Evolutionary conservation across 306 rosid genomes (phyloP), one percentile per base, ranked within the genome.

Genomic region (Cucurbita pepo): DNA sequence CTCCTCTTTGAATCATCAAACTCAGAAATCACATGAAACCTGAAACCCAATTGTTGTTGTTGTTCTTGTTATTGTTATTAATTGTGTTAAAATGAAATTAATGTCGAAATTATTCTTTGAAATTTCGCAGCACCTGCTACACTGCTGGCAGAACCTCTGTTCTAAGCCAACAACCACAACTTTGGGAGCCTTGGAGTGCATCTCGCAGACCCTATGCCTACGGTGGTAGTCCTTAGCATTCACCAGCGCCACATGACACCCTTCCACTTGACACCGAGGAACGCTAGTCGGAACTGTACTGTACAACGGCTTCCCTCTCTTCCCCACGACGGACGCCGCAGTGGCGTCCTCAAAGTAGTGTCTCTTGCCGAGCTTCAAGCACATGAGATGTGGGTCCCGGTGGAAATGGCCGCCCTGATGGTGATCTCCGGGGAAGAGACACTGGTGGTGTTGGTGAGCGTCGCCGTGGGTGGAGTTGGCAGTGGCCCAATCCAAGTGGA

Each of bases 121-220:
- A 45, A 12, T 40, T 40, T 0, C 5, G 30, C 10, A 36, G 74
- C 53, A 90, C 98, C 98, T 89, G 90, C 98, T 93, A 72, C 98
- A 93, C 84, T 93, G 98, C 80, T 93, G 98, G 71, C 98, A 93
- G 84, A 93, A 93, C 66, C 98, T 89, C 84, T 93, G 98, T 73
- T 88, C 96, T 73, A 83, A 57, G 75, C 96, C 98, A 22, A 84
- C 65, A 0, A 93, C 96, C 34, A 88, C 82, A 51, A 90, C 98
- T 75, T 82, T 90, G 2, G 96, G 89, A 52, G 98, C 98, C 83
- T 93, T 93, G 25, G 98, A 90, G 81, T 93, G 98, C 89, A 83
- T 85, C 83, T 88, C 96, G 55, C 98, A 93, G 5, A 93, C 98
- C 74, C 91, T 90, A 76, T 93, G 98, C 85, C 98, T 81, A 80